phyloP scores from a whole-genome alignment of 495 filamentous ascomycete genomes.

The Aspergillus campestris region DNA sequence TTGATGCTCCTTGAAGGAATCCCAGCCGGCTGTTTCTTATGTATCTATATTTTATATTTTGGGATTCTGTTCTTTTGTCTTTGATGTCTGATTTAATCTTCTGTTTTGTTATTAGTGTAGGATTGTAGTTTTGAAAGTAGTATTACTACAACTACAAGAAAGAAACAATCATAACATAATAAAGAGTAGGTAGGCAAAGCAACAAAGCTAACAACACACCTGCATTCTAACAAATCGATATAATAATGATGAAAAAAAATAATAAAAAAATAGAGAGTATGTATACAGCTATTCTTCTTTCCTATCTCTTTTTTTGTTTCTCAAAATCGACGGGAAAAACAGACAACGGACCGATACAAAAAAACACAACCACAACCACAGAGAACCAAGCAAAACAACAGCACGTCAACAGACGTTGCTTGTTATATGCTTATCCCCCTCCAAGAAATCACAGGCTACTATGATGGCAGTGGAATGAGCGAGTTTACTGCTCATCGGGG shows the following conservation, averaged over 20 bases:
- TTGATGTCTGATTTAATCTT: not conserved
- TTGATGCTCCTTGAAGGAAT: conserved; percentile 9
- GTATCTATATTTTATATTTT: conserved; percentile 26
- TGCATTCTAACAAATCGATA: conserved; percentile 19
- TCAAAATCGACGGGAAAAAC: too few species aligned
- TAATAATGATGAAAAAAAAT: too few species aligned
- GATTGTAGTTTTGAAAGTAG: too few species aligned
- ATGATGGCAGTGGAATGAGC: not conserved
- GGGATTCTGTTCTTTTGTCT: conserved; percentile 5
- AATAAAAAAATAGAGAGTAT: conserved; percentile 23
- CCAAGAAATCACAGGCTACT: too few species aligned
- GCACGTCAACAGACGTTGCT: conserved; percentile 8
- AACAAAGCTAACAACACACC: conserved; percentile 13
- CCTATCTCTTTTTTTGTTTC: conserved; percentile 20
- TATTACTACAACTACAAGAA: not conserved
- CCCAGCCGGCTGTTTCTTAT: conserved; percentile 18
- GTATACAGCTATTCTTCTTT: conserved; percentile 45
- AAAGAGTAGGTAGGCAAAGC: conserved; percentile 1
- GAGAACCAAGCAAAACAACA: conserved; percentile 16
- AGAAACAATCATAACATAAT: not conserved
- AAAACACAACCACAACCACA: conserved; percentile 13
- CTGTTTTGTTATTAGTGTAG: not conserved
- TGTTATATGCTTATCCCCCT: not conserved
- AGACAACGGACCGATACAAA: conserved; percentile 19
- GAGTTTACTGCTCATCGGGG: conserved; percentile 58